Conservation (phyloP, 2,329 filamentous ascomycete genomes). For the Paecilomyces dactylethromorphus region DNA sequence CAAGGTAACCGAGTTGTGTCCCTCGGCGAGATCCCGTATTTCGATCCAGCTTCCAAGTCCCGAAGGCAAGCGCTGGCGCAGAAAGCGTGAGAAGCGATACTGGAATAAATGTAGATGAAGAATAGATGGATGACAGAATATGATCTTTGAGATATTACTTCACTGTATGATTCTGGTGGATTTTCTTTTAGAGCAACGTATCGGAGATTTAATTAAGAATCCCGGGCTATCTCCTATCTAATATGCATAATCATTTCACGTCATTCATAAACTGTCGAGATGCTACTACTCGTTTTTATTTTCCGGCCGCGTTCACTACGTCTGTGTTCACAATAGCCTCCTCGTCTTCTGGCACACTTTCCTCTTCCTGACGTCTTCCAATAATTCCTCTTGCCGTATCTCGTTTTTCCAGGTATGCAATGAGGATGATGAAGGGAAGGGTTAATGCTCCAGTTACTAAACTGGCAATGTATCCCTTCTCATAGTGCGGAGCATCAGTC, state of each 20-base stretch:
- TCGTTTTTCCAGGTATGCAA: conserved; percentile 30
- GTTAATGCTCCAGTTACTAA: conserved; percentile 31
- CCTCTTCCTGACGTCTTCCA: conserved; percentile 7
- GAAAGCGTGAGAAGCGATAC: not conserved
- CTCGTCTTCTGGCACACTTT: not conserved
- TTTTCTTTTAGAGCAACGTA: no score
- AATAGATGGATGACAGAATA: not conserved
- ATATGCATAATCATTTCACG: not conserved
- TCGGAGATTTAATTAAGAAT: no score
- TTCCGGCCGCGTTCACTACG: not conserved
- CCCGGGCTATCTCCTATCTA: not conserved
- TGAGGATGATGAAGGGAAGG: conserved; percentile 30
- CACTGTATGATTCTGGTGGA: no score
- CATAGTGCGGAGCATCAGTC: conserved; percentile 34
- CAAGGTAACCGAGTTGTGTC: conserved; percentile 10
- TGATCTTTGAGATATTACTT: not conserved
- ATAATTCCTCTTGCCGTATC: conserved; percentile 18
- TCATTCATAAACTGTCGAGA: not conserved
- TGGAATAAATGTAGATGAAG: not conserved
- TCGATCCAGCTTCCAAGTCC: conserved; percentile 7
- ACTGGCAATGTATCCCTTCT: conserved; percentile 36
- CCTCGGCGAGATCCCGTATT: conserved; percentile 11
- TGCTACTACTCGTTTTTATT: not conserved
- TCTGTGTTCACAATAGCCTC: not conserved
- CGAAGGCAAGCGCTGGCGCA: not conserved